Evolutionary conservation across 2,329 filamentous ascomycete species (phyloP), one percentile per base, ranked within the genome.

Genomic region (Ophiostoma australiae): DNA sequence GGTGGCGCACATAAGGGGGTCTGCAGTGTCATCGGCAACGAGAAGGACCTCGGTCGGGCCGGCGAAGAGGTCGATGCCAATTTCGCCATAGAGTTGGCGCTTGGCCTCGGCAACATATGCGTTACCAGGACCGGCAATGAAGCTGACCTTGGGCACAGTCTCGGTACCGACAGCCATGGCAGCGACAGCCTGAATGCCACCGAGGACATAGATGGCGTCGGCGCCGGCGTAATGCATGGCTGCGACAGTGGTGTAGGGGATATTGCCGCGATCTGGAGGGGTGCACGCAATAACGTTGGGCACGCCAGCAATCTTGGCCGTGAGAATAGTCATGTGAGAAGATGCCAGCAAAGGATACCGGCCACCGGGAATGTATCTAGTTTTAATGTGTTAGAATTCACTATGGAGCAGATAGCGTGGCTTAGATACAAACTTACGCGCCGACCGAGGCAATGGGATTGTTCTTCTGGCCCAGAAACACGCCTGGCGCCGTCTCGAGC

Each of bases 141-240:
- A 85, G 74, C 87, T 81, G 10, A 84, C 81, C 74, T 83, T 82
- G 10, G 84, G 84, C 84, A 87, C 86, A 17, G 82, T 80, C 74
- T 84, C 86, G 17, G 84, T 84, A 31, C 85, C 85, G 39, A 85
- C 81, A 13, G 85, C 84, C 77, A 89, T 87, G 66, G 86, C 86
- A n/a, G 86, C 87, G 70, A 88, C 87, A 58, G 85, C 85, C 75
- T 87, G 85, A 0, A 83, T 82, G 1, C 85, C 84, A 23, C 83
- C 84, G 1, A 86, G 78, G 63, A 86, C 79, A 73, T 78, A 84
- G 73, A 86, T 85, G 35, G 81, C 80, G 73, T 85, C 84, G 3
- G 83, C 84, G 0, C 83, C 83, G 1, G 83, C 84, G 2, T 82
- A 76, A 72, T 83, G 79, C 78, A 83, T 83, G 0, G 84, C 84